Base-by-base conservation (phyloP, 805 yeast species). In the Yarrowia sp. region DNA sequence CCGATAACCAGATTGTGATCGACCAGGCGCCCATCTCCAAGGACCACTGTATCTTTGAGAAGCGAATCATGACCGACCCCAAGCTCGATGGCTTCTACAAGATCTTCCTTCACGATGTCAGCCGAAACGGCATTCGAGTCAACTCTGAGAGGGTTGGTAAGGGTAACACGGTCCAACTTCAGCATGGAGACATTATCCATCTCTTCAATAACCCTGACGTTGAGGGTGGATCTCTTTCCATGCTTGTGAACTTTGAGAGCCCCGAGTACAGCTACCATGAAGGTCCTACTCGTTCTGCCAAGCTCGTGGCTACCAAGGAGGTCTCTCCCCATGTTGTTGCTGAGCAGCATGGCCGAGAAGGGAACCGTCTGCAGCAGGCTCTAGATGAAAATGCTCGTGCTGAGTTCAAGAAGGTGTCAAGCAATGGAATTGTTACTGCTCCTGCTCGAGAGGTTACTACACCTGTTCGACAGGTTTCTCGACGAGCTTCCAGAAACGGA, bases 101-200 rank as follows among this genome's bases (percentile, higher is more conserved):
- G 38, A 14, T 61, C 55, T 61, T 20, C 46, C 55, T 61, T 3
- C 66, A 61, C 38, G 66, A 61, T 24, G 20, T 36, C 17, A 61
- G 66, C 17, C 66, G 66, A 36, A 61, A 61, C 44, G 66, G 66
- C 14, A 15, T 50, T 8, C 20, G 66, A 36, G 55, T 61, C 44
- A 61, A 61, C 55, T 44, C 53, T 3, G 38, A 36, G 36, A 34
- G 14, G 30, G n/a, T 61, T 9, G 66, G 66, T 0, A 34, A n/a
- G 9, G 55, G 46, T 1, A 34, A 36, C 36, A 8, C 55, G 2
- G 38, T 24, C 9, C 66, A 61, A 38, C 46, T 61, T 3, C 55
- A 61, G 44, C 53, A 61, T 20, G 66, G 66, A 19, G 66, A 61
- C 20, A 47, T 36, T 6, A 12, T 61, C 9, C 43, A 61, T 13